Conservation (phyloP, 495 filamentous ascomycete genomes). For the Neurospora hispaniola region DNA sequence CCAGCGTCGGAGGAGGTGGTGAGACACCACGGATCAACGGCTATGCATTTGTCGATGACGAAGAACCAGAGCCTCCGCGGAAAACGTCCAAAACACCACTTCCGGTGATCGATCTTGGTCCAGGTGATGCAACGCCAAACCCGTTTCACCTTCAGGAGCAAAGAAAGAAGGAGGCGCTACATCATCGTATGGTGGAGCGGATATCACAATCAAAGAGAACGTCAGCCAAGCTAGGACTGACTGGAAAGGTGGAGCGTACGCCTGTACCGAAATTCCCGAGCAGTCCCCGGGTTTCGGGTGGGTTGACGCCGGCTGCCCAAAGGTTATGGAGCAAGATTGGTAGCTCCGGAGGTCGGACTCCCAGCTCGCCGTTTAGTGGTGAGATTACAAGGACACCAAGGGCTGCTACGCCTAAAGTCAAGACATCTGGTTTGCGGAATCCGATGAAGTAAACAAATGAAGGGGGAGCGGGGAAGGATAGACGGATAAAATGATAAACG, state of each 20-base stretch:
- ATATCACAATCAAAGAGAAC: conserved; percentile 61
- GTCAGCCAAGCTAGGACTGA: conserved; percentile 35
- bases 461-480: background rate
- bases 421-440: conserved; percentile 15
- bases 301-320: conserved; percentile 70
- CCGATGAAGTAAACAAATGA: conserved; percentile 6
- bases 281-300: conserved; percentile 52
- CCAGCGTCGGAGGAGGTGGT: conserved; percentile 45
- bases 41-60: conserved; percentile 89
- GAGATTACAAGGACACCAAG: conserved; percentile 20
- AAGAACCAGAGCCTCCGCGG: conserved; percentile 35
- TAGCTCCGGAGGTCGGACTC: conserved; percentile 36
- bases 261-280: conserved; percentile 66
- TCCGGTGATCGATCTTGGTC: conserved; percentile 41
- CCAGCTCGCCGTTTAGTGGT: conserved; percentile 39
- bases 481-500: background rate
- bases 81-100: background rate
- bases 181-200: conserved; percentile 83
- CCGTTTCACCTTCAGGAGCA: conserved; percentile 75
- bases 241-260: conserved; percentile 46
- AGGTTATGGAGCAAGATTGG: conserved; percentile 62
- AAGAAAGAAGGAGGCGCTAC: conserved; percentile 70
- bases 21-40: conserved; percentile 87
- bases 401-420: conserved; percentile 17
- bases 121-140: conserved; percentile 53